Conservation (phyloP, 345 rosid genomes). For the thale cress (Arabidopsis thaliana) region TAIR10.1 NC_003070.9:459001-459500, state of each 20-base stretch:
- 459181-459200: conserved; percentile 27
- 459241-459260: background rate
- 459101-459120: conserved; percentile 66
- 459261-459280: conserved; percentile 1
- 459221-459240: background rate
- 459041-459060: conserved; percentile 63
- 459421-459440: conserved; percentile 23
- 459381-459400: background rate
- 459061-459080: conserved; percentile 97
- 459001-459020: conserved; percentile 35
- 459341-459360: conserved; percentile 29
- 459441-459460: background rate
- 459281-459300: conserved; percentile 17
- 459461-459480: conserved; percentile 10
- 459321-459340: conserved; percentile 6
- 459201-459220: conserved; percentile 4
- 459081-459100: conserved; percentile 78
- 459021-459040: conserved; percentile 60
- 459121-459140: conserved; percentile 72
- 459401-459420: conserved; percentile 29
- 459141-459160: conserved; percentile 52
- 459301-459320: background rate
- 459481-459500: conserved; percentile 12
- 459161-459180: conserved; percentile 35
- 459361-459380: conserved; percentile 32